Evolutionary conservation across 1,139 yeast species (phyloP).

Genomic region (Geotrichum phurueaensis): DNA sequence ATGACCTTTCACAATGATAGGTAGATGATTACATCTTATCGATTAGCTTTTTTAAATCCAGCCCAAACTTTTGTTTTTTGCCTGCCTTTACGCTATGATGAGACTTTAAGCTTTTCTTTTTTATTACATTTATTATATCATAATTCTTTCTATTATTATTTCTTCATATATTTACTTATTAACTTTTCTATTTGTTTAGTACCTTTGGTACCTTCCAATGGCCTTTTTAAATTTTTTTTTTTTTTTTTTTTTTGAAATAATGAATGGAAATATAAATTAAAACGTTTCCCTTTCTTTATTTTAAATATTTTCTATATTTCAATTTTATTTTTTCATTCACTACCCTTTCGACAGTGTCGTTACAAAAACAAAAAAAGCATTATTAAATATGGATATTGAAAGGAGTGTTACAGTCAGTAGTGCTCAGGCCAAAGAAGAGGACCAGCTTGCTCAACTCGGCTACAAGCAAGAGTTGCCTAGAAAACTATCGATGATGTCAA

Average conservation of each 20-base stretch:
- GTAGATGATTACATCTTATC: background rate
- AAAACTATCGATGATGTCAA: constrained; percentile 19
- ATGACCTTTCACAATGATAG: background rate
- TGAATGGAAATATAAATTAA: background rate
- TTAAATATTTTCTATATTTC: background rate
- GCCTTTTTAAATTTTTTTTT: background rate
- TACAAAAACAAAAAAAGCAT: background rate
- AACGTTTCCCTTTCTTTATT: background rate
- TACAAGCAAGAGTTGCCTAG: constrained; percentile 19
- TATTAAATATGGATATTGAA: constrained; percentile 5
- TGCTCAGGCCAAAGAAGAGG: constrained; percentile 6
- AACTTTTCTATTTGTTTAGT: background rate
- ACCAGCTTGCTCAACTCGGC: constrained; percentile 18
- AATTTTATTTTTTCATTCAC: background rate
- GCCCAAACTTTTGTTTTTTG: background rate
- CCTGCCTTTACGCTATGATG: too few relatives aligned
- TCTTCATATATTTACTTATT: background rate
- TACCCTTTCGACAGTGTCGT: background rate
- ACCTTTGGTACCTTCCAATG: background rate
- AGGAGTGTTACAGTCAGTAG: background rate
- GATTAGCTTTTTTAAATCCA: background rate
- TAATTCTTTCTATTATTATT: background rate
- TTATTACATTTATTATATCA: too few relatives aligned
- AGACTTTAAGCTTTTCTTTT: too few relatives aligned
- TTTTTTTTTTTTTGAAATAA: background rate